phyloP scores from a whole-genome alignment of 2,329 filamentous ascomycete genomes.

The Cadophora sp. region DNA sequence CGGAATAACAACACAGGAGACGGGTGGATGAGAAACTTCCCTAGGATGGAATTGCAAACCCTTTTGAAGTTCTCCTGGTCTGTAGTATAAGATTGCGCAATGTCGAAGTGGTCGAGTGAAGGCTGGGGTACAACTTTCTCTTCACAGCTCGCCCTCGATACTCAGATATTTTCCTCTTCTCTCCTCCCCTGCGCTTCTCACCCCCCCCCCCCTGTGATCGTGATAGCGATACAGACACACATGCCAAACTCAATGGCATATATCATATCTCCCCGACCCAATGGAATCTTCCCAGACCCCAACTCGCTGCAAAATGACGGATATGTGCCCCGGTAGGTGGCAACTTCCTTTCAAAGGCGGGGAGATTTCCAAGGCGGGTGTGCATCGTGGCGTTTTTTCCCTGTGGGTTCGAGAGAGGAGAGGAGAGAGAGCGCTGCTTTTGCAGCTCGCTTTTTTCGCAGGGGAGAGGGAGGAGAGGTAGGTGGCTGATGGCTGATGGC shows the following conservation, averaged over 20 bases:
- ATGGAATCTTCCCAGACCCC: background rate
- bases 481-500: too few relatives aligned
- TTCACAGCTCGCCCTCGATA: background rate
- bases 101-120: background rate
- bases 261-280: background rate
- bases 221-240: too few relatives aligned
- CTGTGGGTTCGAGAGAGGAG: background rate
- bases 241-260: background rate
- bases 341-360: background rate
- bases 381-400: background rate
- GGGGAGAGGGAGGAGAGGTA: too few relatives aligned
- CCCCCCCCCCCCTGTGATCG: background rate
- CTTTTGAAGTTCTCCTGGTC: background rate
- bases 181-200: background rate
- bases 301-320: background rate
- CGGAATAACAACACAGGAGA: background rate
- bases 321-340: background rate
- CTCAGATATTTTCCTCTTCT: too few relatives aligned
- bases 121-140: background rate
- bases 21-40: background rate
- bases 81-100: background rate
- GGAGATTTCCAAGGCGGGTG: background rate
- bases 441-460: background rate
- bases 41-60: background rate
- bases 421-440: background rate